phyloP scores from a whole-genome alignment of 1,284 basidiomycete species.

The Mycena sp. region DNA sequence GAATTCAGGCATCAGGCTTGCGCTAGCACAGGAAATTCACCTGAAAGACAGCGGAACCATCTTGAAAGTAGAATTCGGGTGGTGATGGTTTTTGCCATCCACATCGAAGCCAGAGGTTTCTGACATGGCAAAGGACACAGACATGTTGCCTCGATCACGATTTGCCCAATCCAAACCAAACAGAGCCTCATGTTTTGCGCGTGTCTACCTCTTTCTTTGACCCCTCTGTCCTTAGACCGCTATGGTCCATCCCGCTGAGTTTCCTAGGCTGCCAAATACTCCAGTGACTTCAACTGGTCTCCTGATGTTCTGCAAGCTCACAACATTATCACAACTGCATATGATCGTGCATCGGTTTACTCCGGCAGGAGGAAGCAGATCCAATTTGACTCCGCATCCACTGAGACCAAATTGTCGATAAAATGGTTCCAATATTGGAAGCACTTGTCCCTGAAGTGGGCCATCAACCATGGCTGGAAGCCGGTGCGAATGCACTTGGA shows the following conservation, averaged over 20 bases:
- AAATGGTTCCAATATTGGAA: neutral
- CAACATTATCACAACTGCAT: neutral
- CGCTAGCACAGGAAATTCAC: too few relatives aligned
- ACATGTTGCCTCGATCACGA: neutral
- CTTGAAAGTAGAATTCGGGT: neutral
- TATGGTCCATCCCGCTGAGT: neutral
- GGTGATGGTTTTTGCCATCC: neutral
- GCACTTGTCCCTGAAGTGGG: neutral
- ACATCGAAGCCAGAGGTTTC: neutral
- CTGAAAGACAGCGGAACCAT: too few relatives aligned
- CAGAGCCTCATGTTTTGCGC: too few relatives aligned
- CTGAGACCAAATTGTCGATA: neutral
- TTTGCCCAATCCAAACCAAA: neutral
- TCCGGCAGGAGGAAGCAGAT: neutral
- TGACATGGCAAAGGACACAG: neutral
- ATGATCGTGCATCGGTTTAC: neutral
- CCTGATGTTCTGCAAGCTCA: neutral
- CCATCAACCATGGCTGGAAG: neutral
- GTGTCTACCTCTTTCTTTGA: too few relatives aligned
- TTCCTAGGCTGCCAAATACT: neutral
- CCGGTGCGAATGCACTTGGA: neutral
- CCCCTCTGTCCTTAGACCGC: too few relatives aligned
- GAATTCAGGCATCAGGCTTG: too few relatives aligned
- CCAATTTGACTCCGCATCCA: neutral
- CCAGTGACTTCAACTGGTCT: neutral